Base-by-base conservation (phyloP, 176 grass and related monocot genomes). In the Poa annua region DNA sequence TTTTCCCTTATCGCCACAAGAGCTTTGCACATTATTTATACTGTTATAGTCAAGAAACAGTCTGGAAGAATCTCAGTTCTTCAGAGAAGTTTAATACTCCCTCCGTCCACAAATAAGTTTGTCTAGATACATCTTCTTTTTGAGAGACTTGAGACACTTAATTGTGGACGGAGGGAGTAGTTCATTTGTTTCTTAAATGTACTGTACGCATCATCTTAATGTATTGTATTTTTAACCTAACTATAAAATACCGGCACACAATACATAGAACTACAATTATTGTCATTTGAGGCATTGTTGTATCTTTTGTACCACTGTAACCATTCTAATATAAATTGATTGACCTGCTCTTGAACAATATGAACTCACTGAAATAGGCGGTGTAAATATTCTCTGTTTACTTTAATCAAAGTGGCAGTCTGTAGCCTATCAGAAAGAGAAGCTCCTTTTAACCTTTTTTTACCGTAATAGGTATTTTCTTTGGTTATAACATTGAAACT, bases 111-210 rank as follows among this genome's bases (percentile, higher is more conserved):
- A n/a, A n/a, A n/a, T n/a, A n/a, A n/a, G n/a, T n/a, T n/a, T n/a
- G n/a, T n/a, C n/a, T n/a, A n/a, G n/a, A n/a, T n/a, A n/a, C n/a
- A n/a, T n/a, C n/a, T n/a, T n/a, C n/a, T n/a, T n/a, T n/a, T n/a
- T n/a, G n/a, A n/a, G n/a, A n/a, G n/a, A n/a, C n/a, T n/a, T n/a
- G n/a, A n/a, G n/a, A n/a, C n/a, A n/a, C n/a, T n/a, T n/a, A n/a
- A n/a, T n/a, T n/a, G n/a, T n/a, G n/a, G n/a, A n/a, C n/a, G n/a
- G n/a, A n/a, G n/a, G n/a, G n/a, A n/a, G n/a, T n/a, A 36, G 35
- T 70, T 38, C 33, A 42, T 71, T 72, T 80, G 13, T 86, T 54
- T 15, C 64, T 74, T 35, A 82, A 52, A 78, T 74, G 66, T 7
- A 48, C 49, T 52, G n/a, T 55, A 62, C 15, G 15, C 33, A 24